Evolutionary conservation across 495 filamentous ascomycete genomes (phyloP).

Genomic region (Xeromyces bisporus): DNA sequence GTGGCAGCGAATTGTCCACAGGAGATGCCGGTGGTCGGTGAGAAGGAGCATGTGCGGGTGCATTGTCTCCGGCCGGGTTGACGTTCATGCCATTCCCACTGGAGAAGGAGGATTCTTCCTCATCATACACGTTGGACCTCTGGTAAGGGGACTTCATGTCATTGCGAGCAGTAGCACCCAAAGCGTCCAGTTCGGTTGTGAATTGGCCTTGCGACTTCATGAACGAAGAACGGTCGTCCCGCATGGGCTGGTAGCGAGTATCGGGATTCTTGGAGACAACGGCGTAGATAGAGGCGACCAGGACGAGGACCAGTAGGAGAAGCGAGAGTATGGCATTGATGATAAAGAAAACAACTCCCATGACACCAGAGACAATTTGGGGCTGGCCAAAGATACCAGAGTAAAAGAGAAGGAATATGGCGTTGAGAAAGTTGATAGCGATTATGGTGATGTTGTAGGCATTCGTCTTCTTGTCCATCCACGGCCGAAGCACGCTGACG

Average conservation of each 20-base stretch:
- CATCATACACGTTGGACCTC: slow-evolving; percentile 57
- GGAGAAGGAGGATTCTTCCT: slow-evolving; percentile 56
- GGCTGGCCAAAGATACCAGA: slow-evolving; percentile 74
- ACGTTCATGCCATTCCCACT: slow-evolving; percentile 25
- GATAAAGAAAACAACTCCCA: slow-evolving; percentile 89
- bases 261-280: slow-evolving; percentile 91
- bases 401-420: slow-evolving; percentile 71
- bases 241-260: slow-evolving; percentile 90
- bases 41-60: slow-evolving; percentile 1
- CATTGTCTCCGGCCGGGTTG: slow-evolving; percentile 12
- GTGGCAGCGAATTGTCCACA: slow-evolving; percentile 43
- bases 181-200: slow-evolving; percentile 77
- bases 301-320: slow-evolving; percentile 71
- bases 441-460: slow-evolving; percentile 90
- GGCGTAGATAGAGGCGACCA: slow-evolving; percentile 67
- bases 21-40: slow-evolving; percentile 32
- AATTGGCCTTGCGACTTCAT: slow-evolving; percentile 95
- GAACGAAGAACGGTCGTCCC: slow-evolving; percentile 88
- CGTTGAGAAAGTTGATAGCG: slow-evolving; percentile 78
- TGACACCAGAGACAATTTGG: slow-evolving; percentile 75
- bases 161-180: slow-evolving; percentile 82
- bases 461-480: slow-evolving; percentile 99
- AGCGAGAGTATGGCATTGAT: slow-evolving; percentile 78
- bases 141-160: slow-evolving; percentile 50
- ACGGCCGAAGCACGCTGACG: slow-evolving; percentile 69